phyloP scores from a whole-genome alignment of 352 stramenopile genomes.

The Phytophthora sp. region DNA sequence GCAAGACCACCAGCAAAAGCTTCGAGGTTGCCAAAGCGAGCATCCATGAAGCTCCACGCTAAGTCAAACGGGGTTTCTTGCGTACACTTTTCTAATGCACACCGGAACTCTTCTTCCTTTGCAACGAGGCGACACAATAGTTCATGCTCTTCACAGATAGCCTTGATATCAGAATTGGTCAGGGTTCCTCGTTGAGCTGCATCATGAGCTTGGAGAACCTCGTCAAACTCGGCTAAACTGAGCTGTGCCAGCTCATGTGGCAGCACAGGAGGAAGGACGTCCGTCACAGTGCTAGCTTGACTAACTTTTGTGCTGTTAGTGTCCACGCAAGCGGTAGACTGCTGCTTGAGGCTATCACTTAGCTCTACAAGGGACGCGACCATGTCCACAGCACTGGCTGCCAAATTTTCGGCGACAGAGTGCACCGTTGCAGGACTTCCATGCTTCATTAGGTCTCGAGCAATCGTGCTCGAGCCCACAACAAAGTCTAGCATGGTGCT shows the following conservation, averaged over 20 bases:
- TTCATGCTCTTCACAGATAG: constrained; percentile 19
- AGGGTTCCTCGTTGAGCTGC: constrained; percentile 2
- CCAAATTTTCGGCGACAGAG: constrained; percentile 27
- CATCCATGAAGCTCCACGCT: constrained; percentile 37
- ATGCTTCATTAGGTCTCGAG: constrained; percentile 35
- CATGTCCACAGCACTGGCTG: constrained; percentile 28
- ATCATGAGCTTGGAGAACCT: constrained; percentile 36
- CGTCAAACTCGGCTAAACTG: constrained; percentile 41
- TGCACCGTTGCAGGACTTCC: constrained; percentile 24
- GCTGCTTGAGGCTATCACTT: constrained; percentile 24
- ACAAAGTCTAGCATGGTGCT: constrained; percentile 47
- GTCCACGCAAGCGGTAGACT: constrained; percentile 3
- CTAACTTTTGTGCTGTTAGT: neutral
- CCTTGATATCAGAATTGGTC: constrained; percentile 2
- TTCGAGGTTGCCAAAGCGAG: constrained; percentile 48
- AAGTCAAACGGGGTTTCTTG: constrained; percentile 38
- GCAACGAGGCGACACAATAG: constrained; percentile 7
- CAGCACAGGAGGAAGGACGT: constrained; percentile 37
- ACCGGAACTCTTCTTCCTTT: constrained; percentile 32
- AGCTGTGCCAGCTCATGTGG: constrained; percentile 49
- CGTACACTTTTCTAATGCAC: constrained; percentile 19
- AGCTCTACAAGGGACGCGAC: constrained; percentile 44
- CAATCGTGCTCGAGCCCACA: constrained; percentile 43
- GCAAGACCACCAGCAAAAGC: constrained; percentile 57
- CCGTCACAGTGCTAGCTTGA: constrained; percentile 1